phyloP scores from a whole-genome alignment of 352 stramenopile genomes.

The Phytophthora melonis region DNA sequence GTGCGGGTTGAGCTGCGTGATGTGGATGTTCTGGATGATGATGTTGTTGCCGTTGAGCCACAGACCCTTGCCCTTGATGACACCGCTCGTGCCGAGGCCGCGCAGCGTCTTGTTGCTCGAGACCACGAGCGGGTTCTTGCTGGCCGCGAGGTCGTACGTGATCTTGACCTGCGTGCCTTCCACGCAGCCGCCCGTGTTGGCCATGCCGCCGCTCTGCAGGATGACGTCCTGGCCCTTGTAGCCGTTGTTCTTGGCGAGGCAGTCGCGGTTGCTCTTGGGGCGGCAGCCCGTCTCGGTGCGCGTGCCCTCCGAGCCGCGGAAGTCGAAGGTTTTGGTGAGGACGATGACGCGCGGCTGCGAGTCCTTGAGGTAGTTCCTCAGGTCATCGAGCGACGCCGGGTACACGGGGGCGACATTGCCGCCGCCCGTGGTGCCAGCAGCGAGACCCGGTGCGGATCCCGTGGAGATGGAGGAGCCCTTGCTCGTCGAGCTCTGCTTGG shows the following conservation, averaged over 20 bases:
- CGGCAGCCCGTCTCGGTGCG: slow-evolving; percentile 57
- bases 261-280: slow-evolving; percentile 50
- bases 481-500: background rate
- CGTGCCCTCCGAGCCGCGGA: slow-evolving; percentile 56
- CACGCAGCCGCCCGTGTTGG: slow-evolving; percentile 58
- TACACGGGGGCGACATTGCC: slow-evolving; percentile 50
- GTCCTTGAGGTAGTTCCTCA: slow-evolving; percentile 56
- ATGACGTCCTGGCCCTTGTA: slow-evolving; percentile 66
- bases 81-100: slow-evolving; percentile 45
- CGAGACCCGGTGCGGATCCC: slow-evolving; percentile 26
- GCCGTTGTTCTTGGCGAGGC: slow-evolving; percentile 63
- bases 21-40: slow-evolving; percentile 51
- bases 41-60: slow-evolving; percentile 50
- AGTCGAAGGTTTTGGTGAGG: slow-evolving; percentile 62
- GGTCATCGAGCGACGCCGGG: slow-evolving; percentile 48
- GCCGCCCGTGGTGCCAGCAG: slow-evolving; percentile 49
- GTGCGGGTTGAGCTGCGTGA: background rate
- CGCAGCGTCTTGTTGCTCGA: slow-evolving; percentile 57
- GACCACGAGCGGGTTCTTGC: slow-evolving; percentile 42
- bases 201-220: slow-evolving; percentile 57
- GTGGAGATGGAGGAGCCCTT: slow-evolving; percentile 12
- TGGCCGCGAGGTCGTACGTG: slow-evolving; percentile 37
- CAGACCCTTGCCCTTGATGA: slow-evolving; percentile 58
- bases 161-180: slow-evolving; percentile 40
- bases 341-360: slow-evolving; percentile 55